Conservation (phyloP, 2,329 filamentous ascomycete genomes). For the Paradendryphiella salina region DNA sequence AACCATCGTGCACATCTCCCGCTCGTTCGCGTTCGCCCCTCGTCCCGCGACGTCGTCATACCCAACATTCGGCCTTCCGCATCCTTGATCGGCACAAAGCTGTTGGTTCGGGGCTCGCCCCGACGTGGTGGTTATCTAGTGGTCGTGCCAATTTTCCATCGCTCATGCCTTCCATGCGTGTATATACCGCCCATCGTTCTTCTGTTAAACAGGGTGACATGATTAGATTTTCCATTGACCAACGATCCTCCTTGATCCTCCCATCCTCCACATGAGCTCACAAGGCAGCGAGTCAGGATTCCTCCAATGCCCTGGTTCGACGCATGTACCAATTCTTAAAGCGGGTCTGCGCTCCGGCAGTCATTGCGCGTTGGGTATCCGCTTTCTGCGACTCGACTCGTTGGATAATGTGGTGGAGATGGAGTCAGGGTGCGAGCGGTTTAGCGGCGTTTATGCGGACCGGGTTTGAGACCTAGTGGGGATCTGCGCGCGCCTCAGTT, state of each 20-base stretch:
- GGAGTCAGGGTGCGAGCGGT: conserved; percentile 1
- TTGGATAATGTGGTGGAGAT: conserved; percentile 1
- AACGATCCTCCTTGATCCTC: conserved; percentile 3
- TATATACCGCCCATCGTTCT: not conserved
- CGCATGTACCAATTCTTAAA: not conserved
- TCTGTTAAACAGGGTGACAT: not conserved
- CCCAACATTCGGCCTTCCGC: not conserved
- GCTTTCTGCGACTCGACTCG: not conserved
- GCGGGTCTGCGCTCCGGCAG: conserved; percentile 1
- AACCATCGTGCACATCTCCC: conserved; percentile 8
- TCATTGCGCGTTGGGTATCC: conserved; percentile 1
- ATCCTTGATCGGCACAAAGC: not conserved
- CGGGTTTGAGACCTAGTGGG: conserved; percentile 5
- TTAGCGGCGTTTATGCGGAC: conserved; percentile 10
- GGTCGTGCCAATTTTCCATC: not conserved
- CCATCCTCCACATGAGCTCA: no score
- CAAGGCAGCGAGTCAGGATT: not conserved
- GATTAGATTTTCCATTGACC: not conserved
- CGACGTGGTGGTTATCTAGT: not conserved
- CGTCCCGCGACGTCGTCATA: not conserved
- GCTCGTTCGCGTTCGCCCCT: not conserved
- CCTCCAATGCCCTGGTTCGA: not conserved
- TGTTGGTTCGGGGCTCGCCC: not conserved
- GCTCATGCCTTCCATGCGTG: no score
- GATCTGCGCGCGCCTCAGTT: conserved; percentile 9